A percentile compares a stretch with the other conserved stretches of the same genome.
These are phyloP conservation scores for Evernia prunastri DNA, from an alignment of 495 filamentous ascomycete species.

Conservation along the genomic window DNA sequence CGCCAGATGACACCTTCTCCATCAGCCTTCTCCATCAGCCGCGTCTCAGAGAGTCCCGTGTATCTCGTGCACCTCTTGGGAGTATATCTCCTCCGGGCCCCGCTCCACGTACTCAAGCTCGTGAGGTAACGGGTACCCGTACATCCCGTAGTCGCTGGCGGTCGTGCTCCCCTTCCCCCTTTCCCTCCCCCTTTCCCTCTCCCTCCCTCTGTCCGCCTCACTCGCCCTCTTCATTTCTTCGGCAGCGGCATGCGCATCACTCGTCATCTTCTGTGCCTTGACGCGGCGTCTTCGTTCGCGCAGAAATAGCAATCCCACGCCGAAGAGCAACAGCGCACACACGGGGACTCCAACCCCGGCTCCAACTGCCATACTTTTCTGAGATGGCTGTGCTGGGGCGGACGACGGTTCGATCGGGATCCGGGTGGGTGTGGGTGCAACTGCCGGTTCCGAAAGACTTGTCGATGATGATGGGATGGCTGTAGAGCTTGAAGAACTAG, in stretches of 20 bases:
- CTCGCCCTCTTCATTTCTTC: background rate
- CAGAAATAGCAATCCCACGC: background rate
- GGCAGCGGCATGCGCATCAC: no score
- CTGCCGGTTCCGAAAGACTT: background rate
- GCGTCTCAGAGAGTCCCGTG: background rate
- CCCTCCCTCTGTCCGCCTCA: background rate
- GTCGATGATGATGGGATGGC: background rate
- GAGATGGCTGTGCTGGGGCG: background rate
- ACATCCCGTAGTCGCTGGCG: background rate
- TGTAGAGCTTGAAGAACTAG: background rate
- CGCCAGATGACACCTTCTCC: no score
- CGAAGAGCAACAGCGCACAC: background rate
- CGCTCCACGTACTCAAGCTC: background rate
- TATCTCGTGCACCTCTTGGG: background rate
- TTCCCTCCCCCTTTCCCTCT: background rate
- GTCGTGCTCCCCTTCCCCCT: background rate
- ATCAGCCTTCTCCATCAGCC: no score
- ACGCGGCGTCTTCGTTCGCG: slow-evolving; percentile 6
- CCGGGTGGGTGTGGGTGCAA: background rate
- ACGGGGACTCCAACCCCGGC: background rate
- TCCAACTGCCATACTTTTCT: background rate
- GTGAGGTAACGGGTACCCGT: background rate
- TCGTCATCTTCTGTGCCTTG: background rate
- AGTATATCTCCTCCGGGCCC: background rate
- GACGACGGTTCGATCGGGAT: background rate